phyloP scores from a whole-genome alignment of 306 rosid genomes.

The Gastrolobium villosum region DNA sequence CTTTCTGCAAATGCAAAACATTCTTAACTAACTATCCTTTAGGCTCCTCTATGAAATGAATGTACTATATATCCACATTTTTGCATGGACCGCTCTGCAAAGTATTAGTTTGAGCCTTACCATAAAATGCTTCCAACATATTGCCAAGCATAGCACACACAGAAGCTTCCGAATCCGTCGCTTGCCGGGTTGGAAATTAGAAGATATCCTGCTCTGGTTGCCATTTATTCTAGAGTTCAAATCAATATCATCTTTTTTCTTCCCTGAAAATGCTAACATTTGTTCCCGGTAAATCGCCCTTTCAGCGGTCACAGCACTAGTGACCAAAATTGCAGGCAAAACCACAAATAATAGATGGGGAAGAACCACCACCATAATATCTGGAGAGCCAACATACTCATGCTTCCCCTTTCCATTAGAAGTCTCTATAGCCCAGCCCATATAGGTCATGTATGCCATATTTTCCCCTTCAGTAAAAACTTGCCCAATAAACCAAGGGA shows the following conservation, averaged over 20 bases:
- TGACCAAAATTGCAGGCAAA: conserved; percentile 74
- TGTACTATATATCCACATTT: conserved; percentile 12
- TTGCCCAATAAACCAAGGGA: conserved; percentile 86
- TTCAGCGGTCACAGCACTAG: conserved; percentile 70
- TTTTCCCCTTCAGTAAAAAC: conserved; percentile 70
- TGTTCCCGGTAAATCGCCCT: conserved; percentile 64
- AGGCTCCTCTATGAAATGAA: conserved; percentile 5
- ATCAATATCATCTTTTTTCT: conserved; percentile 82
- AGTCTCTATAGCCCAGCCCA: conserved; percentile 82
- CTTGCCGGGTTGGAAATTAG: conserved; percentile 50
- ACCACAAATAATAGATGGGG: conserved; percentile 82
- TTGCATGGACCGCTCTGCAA: conserved; percentile 18
- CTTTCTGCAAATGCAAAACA: neutral
- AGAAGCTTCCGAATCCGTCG: conserved; percentile 73
- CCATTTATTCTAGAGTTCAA: conserved; percentile 43
- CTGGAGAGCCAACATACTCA: conserved; percentile 85
- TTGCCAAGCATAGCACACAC: conserved; percentile 66
- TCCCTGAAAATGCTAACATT: conserved; percentile 62
- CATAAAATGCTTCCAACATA: conserved; percentile 86
- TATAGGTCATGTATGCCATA: conserved; percentile 85
- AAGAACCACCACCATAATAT: conserved; percentile 85
- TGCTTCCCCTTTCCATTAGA: conserved; percentile 57
- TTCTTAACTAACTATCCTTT: conserved; percentile 20
- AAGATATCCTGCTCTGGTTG: conserved; percentile 43
- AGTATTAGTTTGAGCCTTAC: conserved; percentile 59